These are phyloP conservation scores for Fusarium nisikadoi DNA, from an alignment of 2,329 filamentous ascomycete species.

Conservation along the genomic window DNA sequence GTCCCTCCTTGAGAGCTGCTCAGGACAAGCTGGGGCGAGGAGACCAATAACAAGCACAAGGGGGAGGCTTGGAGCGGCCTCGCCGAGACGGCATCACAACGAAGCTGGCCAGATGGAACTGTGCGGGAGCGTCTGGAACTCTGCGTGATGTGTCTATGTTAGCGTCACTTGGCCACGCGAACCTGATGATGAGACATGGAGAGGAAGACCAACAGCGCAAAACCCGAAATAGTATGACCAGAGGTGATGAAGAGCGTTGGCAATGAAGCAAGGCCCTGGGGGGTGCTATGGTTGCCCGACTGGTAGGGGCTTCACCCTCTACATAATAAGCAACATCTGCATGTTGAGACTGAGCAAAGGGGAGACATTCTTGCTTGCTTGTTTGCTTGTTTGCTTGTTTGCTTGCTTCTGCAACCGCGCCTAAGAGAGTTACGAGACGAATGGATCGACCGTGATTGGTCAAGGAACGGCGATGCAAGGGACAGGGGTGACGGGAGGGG, in stretches of 20 bases:
- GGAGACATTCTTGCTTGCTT: constrained; percentile 8
- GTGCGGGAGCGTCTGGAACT: not conserved
- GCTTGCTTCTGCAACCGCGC: constrained; percentile 8
- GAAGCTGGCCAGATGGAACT: not conserved
- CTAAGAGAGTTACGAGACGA: constrained; percentile 18
- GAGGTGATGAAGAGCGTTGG: not conserved
- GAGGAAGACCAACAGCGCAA: not conserved
- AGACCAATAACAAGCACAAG: not conserved
- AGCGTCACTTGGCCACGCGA: not conserved
- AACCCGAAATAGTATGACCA: constrained; percentile 1
- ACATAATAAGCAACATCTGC: constrained; percentile 1
- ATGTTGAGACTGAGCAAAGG: constrained; percentile 10
- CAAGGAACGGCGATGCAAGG: constrained; percentile 32
- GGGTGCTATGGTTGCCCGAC: not conserved
- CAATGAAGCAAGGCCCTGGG: not conserved
- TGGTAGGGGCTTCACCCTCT: not conserved
- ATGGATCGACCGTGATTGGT: constrained; percentile 25
- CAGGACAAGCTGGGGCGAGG: not conserved
- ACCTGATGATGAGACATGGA: constrained; percentile 9
- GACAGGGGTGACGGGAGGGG: constrained; percentile 19
- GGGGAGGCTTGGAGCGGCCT: constrained; percentile 1
- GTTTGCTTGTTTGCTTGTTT: constrained; percentile 10
- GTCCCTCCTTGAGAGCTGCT: not conserved
- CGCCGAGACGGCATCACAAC: constrained; percentile 15
- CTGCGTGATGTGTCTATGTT: not conserved